Evolutionary conservation across 768 basidiomycete genomes (phyloP).

Genomic region (Lactarius deliciosus): DNA sequence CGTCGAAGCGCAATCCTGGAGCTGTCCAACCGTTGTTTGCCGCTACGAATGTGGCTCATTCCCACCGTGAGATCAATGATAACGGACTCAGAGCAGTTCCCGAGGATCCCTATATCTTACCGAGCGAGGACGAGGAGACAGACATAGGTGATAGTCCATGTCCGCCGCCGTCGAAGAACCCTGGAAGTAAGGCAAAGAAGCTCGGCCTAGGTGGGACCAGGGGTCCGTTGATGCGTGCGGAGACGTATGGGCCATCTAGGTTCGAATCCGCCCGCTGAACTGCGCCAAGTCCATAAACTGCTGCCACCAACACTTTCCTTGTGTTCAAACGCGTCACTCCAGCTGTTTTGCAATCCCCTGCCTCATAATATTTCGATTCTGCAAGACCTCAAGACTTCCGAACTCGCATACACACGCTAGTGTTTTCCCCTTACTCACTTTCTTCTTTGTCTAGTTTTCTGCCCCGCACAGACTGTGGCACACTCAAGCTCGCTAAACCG

Average conservation of each 20-base stretch:
- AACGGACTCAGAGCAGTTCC: constrained; percentile 57
- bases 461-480: background rate
- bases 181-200: constrained; percentile 59
- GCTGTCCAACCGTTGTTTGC: constrained; percentile 55
- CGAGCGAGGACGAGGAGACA: constrained; percentile 72
- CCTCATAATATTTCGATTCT: background rate
- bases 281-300: constrained; percentile 30
- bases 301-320: background rate
- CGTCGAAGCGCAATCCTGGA: constrained; percentile 66
- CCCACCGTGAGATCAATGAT: constrained; percentile 51
- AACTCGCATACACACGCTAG: background rate
- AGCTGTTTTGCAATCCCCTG: background rate
- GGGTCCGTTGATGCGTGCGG: constrained; percentile 54
- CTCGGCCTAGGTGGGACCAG: constrained; percentile 36
- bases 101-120: constrained; percentile 61
- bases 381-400: background rate
- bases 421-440: background rate
- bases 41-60: constrained; percentile 66
- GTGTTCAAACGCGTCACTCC: background rate
- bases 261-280: constrained; percentile 38
- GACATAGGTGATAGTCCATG: constrained; percentile 88
- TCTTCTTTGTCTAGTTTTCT: background rate
- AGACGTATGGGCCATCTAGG: constrained; percentile 66
- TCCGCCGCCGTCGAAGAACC: constrained; percentile 67
- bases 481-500: background rate